Percentiles rank a stretch among this genome's conserved stretches.
Conservation (phyloP, 768 basidiomycete genomes). For the Termitomyces sp. region DNA sequence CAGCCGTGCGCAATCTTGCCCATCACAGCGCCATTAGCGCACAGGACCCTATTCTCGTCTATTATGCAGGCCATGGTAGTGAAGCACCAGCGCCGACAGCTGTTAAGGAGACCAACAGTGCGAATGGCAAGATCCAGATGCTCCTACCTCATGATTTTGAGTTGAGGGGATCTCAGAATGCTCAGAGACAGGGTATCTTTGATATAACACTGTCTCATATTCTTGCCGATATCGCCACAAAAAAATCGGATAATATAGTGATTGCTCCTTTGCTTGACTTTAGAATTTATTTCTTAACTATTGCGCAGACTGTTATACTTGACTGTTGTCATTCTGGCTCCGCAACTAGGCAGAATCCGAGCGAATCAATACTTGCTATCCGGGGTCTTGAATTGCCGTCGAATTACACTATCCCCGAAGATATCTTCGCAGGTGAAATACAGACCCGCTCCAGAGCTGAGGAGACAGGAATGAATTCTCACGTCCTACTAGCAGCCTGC, state of each 20-base stretch:
- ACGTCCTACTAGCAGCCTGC: neutral
- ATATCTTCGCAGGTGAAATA: too few relatives aligned
- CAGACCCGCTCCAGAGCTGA: too few relatives aligned
- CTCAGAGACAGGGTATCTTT: conserved; percentile 1
- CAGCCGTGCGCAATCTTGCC: neutral
- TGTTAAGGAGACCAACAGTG: neutral
- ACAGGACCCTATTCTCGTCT: conserved; percentile 9
- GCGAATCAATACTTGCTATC: too few relatives aligned
- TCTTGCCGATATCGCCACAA: neutral
- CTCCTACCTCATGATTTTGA: neutral
- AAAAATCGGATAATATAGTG: conserved; percentile 11
- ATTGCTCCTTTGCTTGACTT: neutral
- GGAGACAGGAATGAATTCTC: neutral
- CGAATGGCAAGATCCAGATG: neutral
- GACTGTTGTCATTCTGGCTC: conserved; percentile 9
- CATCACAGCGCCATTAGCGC: neutral
- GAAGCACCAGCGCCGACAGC: neutral
- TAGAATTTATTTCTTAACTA: neutral
- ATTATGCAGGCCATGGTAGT: conserved; percentile 10
- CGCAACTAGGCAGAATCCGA: neutral
- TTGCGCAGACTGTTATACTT: conserved; percentile 9
- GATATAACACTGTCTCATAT: neutral
- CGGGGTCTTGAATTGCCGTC: too few relatives aligned
- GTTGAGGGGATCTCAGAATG: neutral
- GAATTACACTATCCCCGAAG: too few relatives aligned